phyloP scores from a whole-genome alignment of 192 early-diverging fungal species.

The Dissophora ornata region DNA sequence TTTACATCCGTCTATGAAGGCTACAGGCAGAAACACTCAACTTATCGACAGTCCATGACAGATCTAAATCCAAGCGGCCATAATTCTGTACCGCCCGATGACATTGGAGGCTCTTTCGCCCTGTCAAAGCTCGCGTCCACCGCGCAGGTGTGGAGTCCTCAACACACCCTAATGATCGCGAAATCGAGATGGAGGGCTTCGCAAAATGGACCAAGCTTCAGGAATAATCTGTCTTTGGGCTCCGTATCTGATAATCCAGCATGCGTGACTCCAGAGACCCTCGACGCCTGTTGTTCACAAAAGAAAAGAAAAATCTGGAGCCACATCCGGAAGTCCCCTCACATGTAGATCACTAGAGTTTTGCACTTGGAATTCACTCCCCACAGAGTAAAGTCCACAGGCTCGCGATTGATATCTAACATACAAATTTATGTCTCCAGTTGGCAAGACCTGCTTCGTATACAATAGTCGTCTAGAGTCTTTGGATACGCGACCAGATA shows the following conservation, averaged over 20 bases:
- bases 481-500: no score
- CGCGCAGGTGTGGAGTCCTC: constrained; percentile 75
- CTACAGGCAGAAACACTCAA: constrained; percentile 49
- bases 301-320: no score
- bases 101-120: constrained; percentile 75
- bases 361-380: no score
- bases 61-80: constrained; percentile 47
- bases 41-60: constrained; percentile 58
- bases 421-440: no score
- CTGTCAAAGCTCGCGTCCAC: constrained; percentile 74
- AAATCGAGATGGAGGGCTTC: constrained; percentile 80
- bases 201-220: constrained; percentile 75
- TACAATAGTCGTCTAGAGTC: no score
- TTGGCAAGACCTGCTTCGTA: no score
- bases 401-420: no score
- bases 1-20: no score
- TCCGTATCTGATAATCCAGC: constrained; percentile 71
- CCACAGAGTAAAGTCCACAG: no score
- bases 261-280: constrained; percentile 50
- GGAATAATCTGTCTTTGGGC: constrained; percentile 73
- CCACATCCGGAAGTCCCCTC: no score
- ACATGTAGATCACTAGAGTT: no score
- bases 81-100: constrained; percentile 67
- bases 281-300: no score
- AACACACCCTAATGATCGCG: constrained; percentile 68